Percentiles rank a stretch among this genome's conserved stretches.
These are phyloP conservation scores for Pyrenochaeta sp. DNA, from an alignment of 2,329 filamentous ascomycete species.

Conservation along the genomic window DNA sequence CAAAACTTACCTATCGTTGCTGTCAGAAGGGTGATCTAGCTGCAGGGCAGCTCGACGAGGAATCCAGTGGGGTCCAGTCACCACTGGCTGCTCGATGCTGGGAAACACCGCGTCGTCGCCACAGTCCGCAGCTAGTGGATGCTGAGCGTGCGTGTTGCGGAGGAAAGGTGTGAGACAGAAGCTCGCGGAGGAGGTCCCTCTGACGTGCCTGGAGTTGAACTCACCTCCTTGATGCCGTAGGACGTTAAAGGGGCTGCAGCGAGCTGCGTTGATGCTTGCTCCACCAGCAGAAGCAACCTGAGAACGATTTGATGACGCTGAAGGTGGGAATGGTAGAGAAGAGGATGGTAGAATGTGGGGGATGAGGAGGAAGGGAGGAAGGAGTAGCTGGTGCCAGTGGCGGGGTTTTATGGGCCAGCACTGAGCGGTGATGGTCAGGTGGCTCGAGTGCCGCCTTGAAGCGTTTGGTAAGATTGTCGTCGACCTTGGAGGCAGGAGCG, in stretches of 20 bases:
- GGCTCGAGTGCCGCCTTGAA: slow-evolving; percentile 18
- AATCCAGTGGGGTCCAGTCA: not conserved
- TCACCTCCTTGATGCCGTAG: not conserved
- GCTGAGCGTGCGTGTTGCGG: not conserved
- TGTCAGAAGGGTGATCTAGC: not conserved
- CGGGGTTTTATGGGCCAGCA: slow-evolving; percentile 16
- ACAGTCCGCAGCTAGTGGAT: not conserved
- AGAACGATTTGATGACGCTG: slow-evolving; percentile 6
- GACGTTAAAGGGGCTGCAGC: slow-evolving; percentile 7
- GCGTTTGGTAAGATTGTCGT: slow-evolving; percentile 18
- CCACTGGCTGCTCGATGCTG: not conserved
- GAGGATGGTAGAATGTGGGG: slow-evolving; percentile 4
- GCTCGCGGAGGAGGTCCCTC: not conserved
- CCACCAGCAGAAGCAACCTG: slow-evolving; percentile 6
- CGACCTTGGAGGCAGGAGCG: slow-evolving; percentile 27
- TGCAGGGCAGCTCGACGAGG: not conserved
- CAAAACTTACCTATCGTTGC: not conserved
- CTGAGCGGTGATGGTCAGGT: slow-evolving; percentile 22
- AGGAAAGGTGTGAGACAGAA: not conserved
- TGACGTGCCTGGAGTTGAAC: not conserved
- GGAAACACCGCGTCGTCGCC: not conserved
- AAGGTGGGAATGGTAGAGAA: slow-evolving; percentile 10
- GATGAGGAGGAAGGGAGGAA: slow-evolving; percentile 8
- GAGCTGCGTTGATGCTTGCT: slow-evolving; percentile 2
- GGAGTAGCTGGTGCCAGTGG: slow-evolving; percentile 16